Evolutionary conservation across 805 yeast genomes (phyloP).

Genomic region (Yamadazyma laniorum): DNA sequence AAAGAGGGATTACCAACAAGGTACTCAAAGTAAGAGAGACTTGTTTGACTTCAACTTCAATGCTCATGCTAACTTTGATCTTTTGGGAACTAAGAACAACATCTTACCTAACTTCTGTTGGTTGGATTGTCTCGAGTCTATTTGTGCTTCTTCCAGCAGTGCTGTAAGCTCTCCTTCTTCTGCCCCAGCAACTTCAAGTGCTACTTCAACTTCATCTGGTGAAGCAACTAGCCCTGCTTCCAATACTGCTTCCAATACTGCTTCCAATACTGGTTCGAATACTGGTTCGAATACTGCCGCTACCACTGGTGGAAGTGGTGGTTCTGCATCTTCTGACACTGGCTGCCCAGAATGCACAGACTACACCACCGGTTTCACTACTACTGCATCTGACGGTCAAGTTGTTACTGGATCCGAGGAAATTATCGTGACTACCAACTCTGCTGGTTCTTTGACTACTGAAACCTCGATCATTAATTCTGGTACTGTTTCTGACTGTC

Average conservation of each 20-base stretch:
- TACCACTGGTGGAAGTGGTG: background rate
- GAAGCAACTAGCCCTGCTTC: constrained; percentile 2
- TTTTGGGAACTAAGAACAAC: constrained; percentile 10
- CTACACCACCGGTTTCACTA: constrained; percentile 19
- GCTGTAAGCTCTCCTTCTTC: constrained; percentile 1
- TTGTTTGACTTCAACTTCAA: constrained; percentile 9
- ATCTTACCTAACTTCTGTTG: constrained; percentile 18
- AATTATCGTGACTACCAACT: constrained; percentile 18
- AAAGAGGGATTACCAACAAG: constrained; percentile 11
- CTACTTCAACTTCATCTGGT: constrained; percentile 3
- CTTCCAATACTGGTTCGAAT: constrained; percentile 1
- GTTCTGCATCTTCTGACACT: constrained; percentile 5
- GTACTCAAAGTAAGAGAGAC: constrained; percentile 10
- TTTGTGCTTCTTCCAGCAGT: constrained; percentile 3
- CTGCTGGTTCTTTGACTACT: constrained; percentile 16
- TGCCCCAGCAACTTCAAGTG: constrained; percentile 1
- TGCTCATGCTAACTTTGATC: constrained; percentile 5
- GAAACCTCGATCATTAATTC: constrained; percentile 6
- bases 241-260: background rate
- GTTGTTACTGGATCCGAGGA: constrained; percentile 15
- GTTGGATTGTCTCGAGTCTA: constrained; percentile 10
- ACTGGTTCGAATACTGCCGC: constrained; percentile 1
- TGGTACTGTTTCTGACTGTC: constrained; percentile 9
- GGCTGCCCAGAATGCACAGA: constrained; percentile 16
- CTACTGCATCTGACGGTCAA: constrained; percentile 16